Evolutionary conservation across 805 yeast genomes (phyloP).

Genomic region (Candida maris): DNA sequence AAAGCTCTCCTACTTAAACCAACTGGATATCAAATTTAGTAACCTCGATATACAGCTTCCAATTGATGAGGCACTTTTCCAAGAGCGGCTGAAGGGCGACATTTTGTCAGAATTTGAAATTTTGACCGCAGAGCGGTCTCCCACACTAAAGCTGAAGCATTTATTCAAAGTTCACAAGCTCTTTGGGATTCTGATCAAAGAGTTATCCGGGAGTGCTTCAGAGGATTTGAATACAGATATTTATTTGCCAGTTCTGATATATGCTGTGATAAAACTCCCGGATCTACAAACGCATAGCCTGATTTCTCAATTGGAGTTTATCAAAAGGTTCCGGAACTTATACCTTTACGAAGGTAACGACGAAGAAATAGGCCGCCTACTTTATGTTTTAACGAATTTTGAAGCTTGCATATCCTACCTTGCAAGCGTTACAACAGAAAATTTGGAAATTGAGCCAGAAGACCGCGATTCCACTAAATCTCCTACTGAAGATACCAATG

Average conservation of each 20-base stretch:
- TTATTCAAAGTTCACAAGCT: conserved; percentile 29
- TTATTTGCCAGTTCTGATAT: conserved; percentile 34
- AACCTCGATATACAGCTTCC: conserved; percentile 31
- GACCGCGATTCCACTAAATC: conserved; percentile 9
- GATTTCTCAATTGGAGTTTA: conserved; percentile 30
- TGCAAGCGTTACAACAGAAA: conserved; percentile 30
- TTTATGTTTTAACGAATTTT: conserved; percentile 34
- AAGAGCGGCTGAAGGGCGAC: conserved; percentile 16
- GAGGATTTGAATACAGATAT: conserved; percentile 31
- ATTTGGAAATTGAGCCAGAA: conserved; percentile 24
- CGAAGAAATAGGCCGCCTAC: conserved; percentile 30
- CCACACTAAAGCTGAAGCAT: conserved; percentile 32
- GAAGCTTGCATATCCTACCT: conserved; percentile 35
- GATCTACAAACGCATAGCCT: conserved; percentile 28
- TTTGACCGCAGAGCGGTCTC: conserved; percentile 31
- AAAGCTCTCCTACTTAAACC: conserved; percentile 26
- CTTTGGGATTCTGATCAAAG: conserved; percentile 24
- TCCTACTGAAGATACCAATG: conserved; percentile 1
- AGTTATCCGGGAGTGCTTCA: conserved; percentile 10
- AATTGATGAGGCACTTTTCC: conserved; percentile 22
- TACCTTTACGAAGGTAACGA: conserved; percentile 24
- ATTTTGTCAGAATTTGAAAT: conserved; percentile 31
- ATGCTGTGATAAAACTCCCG: conserved; percentile 28
- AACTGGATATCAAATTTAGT: conserved; percentile 22
- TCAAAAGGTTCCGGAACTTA: conserved; percentile 32